A percentile compares a stretch with the other conserved stretches of the same genome.
Evolutionary conservation across 345 rosid species (phyloP).

Genomic region (Eutrema yunnanense): DNA sequence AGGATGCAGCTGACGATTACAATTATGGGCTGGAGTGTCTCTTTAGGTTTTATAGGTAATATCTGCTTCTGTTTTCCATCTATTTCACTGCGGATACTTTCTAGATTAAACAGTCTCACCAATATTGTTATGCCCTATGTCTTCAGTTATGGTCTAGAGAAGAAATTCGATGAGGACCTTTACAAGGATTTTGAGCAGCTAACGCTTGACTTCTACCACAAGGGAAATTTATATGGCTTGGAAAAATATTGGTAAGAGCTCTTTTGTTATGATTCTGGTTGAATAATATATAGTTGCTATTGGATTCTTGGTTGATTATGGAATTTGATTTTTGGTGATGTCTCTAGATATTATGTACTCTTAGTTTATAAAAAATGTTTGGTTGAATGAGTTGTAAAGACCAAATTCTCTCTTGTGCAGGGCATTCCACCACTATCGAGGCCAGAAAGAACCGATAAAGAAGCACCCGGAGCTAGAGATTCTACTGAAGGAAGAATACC

Average conservation of each 20-base stretch:
- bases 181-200: conserved; percentile 84
- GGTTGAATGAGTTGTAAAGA: background rate
- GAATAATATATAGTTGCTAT: background rate
- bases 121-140: background rate
- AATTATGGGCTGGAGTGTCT: conserved; percentile 90
- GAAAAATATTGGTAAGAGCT: conserved; percentile 84
- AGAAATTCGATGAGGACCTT: conserved; percentile 59
- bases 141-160: conserved; percentile 94
- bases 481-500: conserved; percentile 62
- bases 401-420: conserved; percentile 32
- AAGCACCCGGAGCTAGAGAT: conserved; percentile 77
- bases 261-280: background rate
- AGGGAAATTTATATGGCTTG: conserved; percentile 85
- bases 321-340: background rate
- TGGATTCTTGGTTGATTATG: background rate
- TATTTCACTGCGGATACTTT: background rate
- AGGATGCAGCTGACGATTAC: conserved; percentile 81
- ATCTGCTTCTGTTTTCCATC: background rate
- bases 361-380: background rate
- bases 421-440: conserved; percentile 95
- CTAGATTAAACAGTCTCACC: background rate
- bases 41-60: conserved; percentile 95
- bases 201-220: conserved; percentile 67
- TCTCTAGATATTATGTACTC: background rate
- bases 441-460: conserved; percentile 45